Evolutionary conservation across 768 basidiomycete genomes (phyloP).

Genomic region (Xerocomus spinulosus): DNA sequence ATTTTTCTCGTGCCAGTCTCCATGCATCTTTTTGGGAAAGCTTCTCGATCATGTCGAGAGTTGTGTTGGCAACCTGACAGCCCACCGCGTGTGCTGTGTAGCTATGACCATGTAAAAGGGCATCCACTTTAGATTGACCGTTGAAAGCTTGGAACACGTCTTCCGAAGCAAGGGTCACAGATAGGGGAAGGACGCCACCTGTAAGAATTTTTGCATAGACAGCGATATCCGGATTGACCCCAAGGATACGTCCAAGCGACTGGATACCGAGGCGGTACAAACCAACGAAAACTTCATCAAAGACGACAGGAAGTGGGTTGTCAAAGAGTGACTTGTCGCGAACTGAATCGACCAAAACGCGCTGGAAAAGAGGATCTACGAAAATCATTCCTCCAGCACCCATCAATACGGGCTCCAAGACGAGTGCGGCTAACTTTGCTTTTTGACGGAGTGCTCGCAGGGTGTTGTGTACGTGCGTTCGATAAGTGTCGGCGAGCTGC

Average conservation of each 20-base stretch:
- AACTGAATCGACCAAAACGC: slow-evolving; percentile 77
- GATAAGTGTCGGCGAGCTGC: slow-evolving; percentile 61
- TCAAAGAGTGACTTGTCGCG: slow-evolving; percentile 42
- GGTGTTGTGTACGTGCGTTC: slow-evolving; percentile 47
- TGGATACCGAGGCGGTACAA: slow-evolving; percentile 81
- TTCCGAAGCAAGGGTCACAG: slow-evolving; percentile 77
- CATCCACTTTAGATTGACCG: slow-evolving; percentile 71
- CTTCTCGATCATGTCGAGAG: slow-evolving; percentile 61
- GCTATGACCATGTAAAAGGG: slow-evolving; percentile 90
- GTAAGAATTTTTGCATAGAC: slow-evolving; percentile 93
- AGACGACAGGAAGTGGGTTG: slow-evolving; percentile 79
- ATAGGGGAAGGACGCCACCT: slow-evolving; percentile 85
- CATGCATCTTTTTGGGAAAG: slow-evolving; percentile 49
- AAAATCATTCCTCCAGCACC: slow-evolving; percentile 98
- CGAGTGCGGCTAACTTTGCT: slow-evolving; percentile 61
- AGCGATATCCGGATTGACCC: slow-evolving; percentile 78
- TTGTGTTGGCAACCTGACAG: slow-evolving; percentile 84
- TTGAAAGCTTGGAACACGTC: slow-evolving; percentile 78
- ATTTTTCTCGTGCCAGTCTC: slow-evolving; percentile 53
- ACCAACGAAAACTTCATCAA: slow-evolving; percentile 94
- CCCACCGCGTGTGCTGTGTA: slow-evolving; percentile 94
- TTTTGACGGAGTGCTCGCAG: slow-evolving; percentile 43
- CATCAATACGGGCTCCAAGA: slow-evolving; percentile 89
- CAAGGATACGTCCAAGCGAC: slow-evolving; percentile 61
- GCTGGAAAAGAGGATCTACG: slow-evolving; percentile 95